Evolutionary conservation across 2,329 filamentous ascomycete genomes (phyloP).

Genomic region (Sporothrix protearum): DNA sequence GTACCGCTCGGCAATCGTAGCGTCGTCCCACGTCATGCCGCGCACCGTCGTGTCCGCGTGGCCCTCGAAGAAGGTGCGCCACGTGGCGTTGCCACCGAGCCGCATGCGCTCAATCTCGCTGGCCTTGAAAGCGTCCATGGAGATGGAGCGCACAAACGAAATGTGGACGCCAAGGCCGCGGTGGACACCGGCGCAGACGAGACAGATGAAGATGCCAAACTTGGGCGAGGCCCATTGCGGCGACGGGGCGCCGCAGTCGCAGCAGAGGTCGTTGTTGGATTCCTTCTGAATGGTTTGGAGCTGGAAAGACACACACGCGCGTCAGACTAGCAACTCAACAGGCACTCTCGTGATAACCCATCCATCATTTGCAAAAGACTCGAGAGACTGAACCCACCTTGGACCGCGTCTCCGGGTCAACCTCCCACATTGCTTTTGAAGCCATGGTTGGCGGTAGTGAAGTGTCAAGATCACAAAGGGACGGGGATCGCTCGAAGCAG

Average conservation of each 20-base stretch:
- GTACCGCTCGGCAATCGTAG: conserved; percentile 86
- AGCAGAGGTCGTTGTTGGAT: conserved; percentile 83
- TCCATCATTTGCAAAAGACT: too few species aligned
- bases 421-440: conserved; percentile 91
- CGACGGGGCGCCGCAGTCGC: conserved; percentile 91
- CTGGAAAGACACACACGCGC: conserved; percentile 43
- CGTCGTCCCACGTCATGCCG: conserved; percentile 74
- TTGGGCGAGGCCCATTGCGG: conserved; percentile 98
- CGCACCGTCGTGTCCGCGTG: conserved; percentile 64
- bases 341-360: neutral
- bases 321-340: neutral
- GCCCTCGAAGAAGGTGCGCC: conserved; percentile 80
- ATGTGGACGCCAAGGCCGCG: conserved; percentile 95
- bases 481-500: neutral
- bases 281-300: conserved; percentile 88
- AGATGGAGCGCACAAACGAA: conserved; percentile 94
- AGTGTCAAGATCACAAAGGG: neutral
- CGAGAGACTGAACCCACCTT: conserved; percentile 59
- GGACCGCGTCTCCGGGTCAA: conserved; percentile 92
- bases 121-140: conserved; percentile 97
- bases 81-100: conserved; percentile 81
- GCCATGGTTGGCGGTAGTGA: conserved; percentile 44
- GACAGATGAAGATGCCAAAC: conserved; percentile 97
- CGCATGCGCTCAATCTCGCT: conserved; percentile 93
- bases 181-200: conserved; percentile 92